Conservation (phyloP, 129 eudicot genomes). For the Gnaphalium uliginosum region DNA sequence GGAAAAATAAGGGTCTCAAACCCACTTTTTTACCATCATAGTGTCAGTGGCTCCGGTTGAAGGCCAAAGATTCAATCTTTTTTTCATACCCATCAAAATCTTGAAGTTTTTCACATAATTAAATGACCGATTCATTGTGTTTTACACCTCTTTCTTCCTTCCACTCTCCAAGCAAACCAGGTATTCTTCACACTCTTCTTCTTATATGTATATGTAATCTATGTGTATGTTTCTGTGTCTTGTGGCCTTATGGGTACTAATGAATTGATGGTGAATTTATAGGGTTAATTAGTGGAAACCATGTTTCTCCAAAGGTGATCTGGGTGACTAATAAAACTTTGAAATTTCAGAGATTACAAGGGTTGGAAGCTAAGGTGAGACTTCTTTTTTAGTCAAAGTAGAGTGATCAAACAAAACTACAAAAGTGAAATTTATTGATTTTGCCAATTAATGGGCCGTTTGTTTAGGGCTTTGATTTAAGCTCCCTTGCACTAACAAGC, state of each 20-base stretch:
- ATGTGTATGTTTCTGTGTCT: not conserved
- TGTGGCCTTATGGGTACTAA: not conserved
- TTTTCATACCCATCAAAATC: not conserved
- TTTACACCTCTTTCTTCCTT: constrained; percentile 35
- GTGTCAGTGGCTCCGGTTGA: not conserved
- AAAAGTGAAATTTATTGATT: no score
- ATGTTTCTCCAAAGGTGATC: constrained; percentile 28
- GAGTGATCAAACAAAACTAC: not conserved
- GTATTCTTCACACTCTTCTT: not conserved
- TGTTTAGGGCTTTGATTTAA: not conserved
- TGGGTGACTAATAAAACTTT: constrained; percentile 29
- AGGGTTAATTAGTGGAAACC: constrained; percentile 38
- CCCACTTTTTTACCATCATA: no score
- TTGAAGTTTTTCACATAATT: not conserved
- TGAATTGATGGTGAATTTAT: not conserved
- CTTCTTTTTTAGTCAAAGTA: no score
- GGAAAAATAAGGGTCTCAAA: no score
- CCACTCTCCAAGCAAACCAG: not conserved
- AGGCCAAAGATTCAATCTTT: constrained; percentile 13
- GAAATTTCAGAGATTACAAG: constrained; percentile 31
- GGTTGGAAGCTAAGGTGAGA: constrained; percentile 49
- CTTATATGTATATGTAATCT: not conserved
- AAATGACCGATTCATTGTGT: constrained; percentile 44
- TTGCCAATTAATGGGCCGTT: no score
- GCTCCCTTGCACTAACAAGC: no score